Evolutionary conservation across 345 rosid species (phyloP).

Genomic region (Aquilaria malaccensis): DNA sequence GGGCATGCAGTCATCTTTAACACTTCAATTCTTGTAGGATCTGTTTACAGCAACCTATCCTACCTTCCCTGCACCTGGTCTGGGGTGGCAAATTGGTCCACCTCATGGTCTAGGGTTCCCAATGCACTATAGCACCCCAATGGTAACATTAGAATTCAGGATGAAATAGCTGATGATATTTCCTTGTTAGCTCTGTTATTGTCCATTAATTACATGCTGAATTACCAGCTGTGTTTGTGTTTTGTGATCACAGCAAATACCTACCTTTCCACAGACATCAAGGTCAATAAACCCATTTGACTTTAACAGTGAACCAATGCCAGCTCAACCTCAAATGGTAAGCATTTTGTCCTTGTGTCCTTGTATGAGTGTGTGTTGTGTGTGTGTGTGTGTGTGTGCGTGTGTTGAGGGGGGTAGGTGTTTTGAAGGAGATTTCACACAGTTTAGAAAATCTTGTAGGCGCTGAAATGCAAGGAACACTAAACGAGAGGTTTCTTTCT

Average conservation of each 20-base stretch:
- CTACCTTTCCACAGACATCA: constrained; percentile 40
- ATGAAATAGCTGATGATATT: constrained; percentile 2
- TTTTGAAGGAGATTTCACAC: too few species aligned
- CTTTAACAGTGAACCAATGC: constrained; percentile 35
- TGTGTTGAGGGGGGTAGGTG: too few species aligned
- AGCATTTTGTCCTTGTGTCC: constrained; percentile 17
- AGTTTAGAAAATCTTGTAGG: too few species aligned
- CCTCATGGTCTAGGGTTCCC: constrained; percentile 52
- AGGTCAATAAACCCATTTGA: constrained; percentile 88
- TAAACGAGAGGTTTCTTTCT: too few species aligned
- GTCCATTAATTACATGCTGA: constrained; percentile 3
- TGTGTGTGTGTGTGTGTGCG: too few species aligned
- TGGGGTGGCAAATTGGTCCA: constrained; percentile 77
- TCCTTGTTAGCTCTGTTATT: constrained; percentile 1
- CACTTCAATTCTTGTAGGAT: constrained; percentile 46
- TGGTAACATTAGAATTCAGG: constrained; percentile 32
- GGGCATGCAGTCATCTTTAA: constrained; percentile 1
- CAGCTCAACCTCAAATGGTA: constrained; percentile 53
- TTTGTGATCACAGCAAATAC: constrained; percentile 42
- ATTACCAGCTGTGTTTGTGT: constrained; percentile 9
- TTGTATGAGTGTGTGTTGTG: neutral
- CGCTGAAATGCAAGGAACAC: too few species aligned
- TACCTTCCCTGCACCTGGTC: constrained; percentile 39
- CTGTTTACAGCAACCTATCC: constrained; percentile 58
- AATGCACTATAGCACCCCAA: constrained; percentile 53